Base-by-base conservation (phyloP, 768 basidiomycete genomes). In the Coprinellus aureogranulatus region DNA sequence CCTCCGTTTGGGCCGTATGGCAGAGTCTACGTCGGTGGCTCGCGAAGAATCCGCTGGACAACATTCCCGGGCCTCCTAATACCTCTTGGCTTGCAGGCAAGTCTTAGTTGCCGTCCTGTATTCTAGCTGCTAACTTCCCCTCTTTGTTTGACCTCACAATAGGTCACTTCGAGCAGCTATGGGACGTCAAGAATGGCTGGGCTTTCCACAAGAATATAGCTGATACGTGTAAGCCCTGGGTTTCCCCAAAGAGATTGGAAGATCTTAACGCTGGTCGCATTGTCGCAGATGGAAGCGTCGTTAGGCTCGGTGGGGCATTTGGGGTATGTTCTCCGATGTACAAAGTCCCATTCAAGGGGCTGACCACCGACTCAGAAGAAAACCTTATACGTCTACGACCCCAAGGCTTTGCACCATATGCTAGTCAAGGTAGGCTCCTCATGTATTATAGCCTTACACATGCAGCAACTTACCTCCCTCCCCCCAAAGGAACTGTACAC, bases 391-490 rank as follows among this genome's bases (percentile, higher is more conserved):
- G 69, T 80, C 12, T 78, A 64, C 49, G 81, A 82, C 58, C 77
- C 79, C 0, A 71, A 70, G 40, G 80, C 80, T 2, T 59, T 82
- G 54, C 71, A 79, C 57, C 75, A 77, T 57, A 75, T 81, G 30
- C 31, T 78, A 6, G 68, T 80, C 50, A 81, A 79, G 65, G 81
- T 77, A 31, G 58, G 48, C 31, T 6, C n/a, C n/a, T n/a, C n/a
- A n/a, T n/a, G n/a, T n/a, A n/a, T n/a, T n/a, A n/a, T n/a, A n/a
- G n/a, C n/a, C n/a, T n/a, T n/a, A n/a, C n/a, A n/a, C n/a, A n/a
- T n/a, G n/a, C n/a, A n/a, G n/a, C n/a, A n/a, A n/a, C n/a, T n/a
- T n/a, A n/a, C n/a, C n/a, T n/a, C n/a, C n/a, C n/a, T n/a, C n/a
- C n/a, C n/a, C n/a, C n/a, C n/a, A 16, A 20, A 75, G 73, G 72